Evolutionary conservation across 2,329 filamentous ascomycete species (phyloP), one percentile per base, ranked within the genome.

Genomic region (Claviceps digitariae): DNA sequence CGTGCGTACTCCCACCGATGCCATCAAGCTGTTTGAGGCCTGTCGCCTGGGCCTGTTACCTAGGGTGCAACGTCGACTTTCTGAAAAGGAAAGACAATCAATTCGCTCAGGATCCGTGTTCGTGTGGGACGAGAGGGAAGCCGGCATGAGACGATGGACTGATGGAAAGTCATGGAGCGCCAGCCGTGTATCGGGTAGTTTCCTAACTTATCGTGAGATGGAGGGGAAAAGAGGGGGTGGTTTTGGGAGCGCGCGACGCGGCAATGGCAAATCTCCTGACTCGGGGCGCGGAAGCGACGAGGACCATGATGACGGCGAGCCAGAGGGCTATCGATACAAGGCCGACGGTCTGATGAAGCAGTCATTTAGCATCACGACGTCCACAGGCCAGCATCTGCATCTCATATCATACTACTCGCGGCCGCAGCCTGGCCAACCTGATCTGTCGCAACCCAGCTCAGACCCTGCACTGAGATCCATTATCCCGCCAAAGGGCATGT

Each of bases 111-210:
- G 93, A 45, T 98, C 93, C 0, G 91, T 98, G 3, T 98, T 97
- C 64, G 93, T 98, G n/a, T 98, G 93, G 93, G 93, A 98, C 68
- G 93, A 98, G 74, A 78, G 91, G 61, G 93, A 98, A 74, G 93
- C 93, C 12, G 93, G 93, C 60, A 98, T 98, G 93, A 81, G 93
- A 64, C 78, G 93, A 69, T 98, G 93, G 93, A 98, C 93, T 0
- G 93, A 98, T 63, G 93, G 93, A 54, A 98, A 98, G 69, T 97
- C 91, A 38, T 98, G 93, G 93, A 97, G 91, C 65, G 93, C 93
- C 36, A 97, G 91, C 71, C 82, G 93, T 57, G 93, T 98, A 0
- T 97, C 91, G 0, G 93, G 93, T 51, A 97, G 93, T 72, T 98
- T 98, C 67, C 71, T 98, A 56, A 97, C 93, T 8, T 98, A 98